Evolutionary conservation across 192 early-diverging fungal genomes (phyloP), one percentile per base, ranked within the genome.

Genomic region (Backusella psychrophila): DNA sequence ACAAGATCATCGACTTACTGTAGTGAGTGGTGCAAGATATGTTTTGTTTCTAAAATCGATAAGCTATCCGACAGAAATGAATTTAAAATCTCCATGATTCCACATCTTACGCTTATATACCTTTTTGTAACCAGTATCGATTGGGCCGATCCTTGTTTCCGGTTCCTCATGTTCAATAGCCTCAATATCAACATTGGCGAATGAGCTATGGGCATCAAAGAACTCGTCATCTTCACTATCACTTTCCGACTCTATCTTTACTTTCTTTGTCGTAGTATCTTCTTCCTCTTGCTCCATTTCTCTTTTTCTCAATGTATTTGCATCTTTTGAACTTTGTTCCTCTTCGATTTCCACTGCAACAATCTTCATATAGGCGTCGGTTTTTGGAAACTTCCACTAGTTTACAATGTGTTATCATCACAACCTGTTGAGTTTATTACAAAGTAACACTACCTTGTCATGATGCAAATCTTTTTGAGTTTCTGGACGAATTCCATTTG

Each of bases 11-110:
- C 34, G 6, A 75, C 34, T 33, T 78, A 79, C 96, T 2, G 97
- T 99, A 0, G 98, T 99, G 74, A 99, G 83, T 8, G 98, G 98
- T 12, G 96, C 98, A 66, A 98, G 84, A 78, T 99, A 99, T 34
- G 93, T 89, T 71, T 98, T 98, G 71, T 92, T 90, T 74, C 88
- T 88, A 72, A 95, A 96, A 82, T 96, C 92, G 23, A 90, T 78
- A 31, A 67, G 53, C 49, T 80, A 73, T 38, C 19, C 46, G 3
- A 33, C 33, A 33, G 3, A 33, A 33, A 33, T 33, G 33, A 33
- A 33, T 33, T 33, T 33, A 33, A 33, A 3, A 33, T 33, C 33
- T 33, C 33, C 3, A 33, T 3, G 12, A 39, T 39, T 39, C 11
- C 38, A 33, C 33, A 33, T 33, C 33, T 2, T 11, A 39, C 38